phyloP scores from a whole-genome alignment of 306 rosid species.

The Betula pendula region DNA sequence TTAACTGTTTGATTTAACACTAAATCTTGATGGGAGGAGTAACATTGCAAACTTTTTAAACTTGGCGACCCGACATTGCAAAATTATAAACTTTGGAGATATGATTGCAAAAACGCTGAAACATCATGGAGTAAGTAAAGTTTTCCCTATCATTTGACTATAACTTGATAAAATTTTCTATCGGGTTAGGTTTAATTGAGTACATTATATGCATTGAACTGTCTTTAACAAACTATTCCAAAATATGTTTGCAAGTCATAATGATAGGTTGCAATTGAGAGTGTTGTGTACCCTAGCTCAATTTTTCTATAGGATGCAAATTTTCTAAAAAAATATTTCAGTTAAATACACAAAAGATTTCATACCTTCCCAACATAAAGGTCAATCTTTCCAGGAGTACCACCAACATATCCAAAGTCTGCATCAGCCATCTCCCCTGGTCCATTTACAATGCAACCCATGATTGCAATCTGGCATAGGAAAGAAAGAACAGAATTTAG shows the following conservation, averaged over 20 bases:
- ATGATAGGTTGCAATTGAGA: not conserved
- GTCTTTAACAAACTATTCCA: not conserved
- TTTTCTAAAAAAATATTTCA: not conserved
- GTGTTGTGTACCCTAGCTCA: not conserved
- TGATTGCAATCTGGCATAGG: slow-evolving; percentile 81
- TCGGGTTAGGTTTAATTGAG: not conserved
- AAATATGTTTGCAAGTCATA: not conserved
- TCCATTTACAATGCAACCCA: slow-evolving; percentile 99
- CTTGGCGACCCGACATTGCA: too few relatives aligned
- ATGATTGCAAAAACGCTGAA: too few relatives aligned
- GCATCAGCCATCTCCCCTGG: slow-evolving; percentile 99
- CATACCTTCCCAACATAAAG: slow-evolving; percentile 96
- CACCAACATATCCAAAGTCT: slow-evolving; percentile 97
- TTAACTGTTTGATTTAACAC: too few relatives aligned
- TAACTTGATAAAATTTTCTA: not conserved
- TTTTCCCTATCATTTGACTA: too few relatives aligned
- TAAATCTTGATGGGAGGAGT: too few relatives aligned
- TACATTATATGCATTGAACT: not conserved
- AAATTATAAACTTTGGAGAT: too few relatives aligned
- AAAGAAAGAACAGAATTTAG: not conserved
- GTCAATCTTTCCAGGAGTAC: slow-evolving; percentile 96
- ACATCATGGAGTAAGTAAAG: too few relatives aligned
- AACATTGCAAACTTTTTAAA: too few relatives aligned
- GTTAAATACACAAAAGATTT: not conserved
- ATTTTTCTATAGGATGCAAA: not conserved